phyloP scores from a whole-genome alignment of 2,329 filamentous ascomycete species.

The Xylariaceae sp. region DNA sequence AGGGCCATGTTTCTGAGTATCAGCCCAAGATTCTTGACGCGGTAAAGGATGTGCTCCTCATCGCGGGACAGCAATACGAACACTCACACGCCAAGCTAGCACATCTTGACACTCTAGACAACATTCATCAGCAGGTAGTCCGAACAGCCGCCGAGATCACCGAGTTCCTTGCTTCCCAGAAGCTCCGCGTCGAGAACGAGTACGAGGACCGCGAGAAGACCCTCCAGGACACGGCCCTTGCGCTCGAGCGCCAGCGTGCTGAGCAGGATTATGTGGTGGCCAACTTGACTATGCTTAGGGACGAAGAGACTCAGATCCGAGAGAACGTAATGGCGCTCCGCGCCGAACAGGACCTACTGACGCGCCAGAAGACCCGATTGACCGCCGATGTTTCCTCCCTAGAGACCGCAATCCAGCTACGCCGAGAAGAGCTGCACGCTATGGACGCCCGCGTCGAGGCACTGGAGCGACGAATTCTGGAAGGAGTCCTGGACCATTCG shows the following conservation, averaged over 20 bases:
- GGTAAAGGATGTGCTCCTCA: constrained; percentile 75
- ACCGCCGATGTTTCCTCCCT: constrained; percentile 83
- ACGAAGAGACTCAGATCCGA: constrained; percentile 50
- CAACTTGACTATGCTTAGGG: constrained; percentile 46
- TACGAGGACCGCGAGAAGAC: constrained; percentile 74
- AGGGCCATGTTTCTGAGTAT: constrained; percentile 73
- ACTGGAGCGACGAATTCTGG: constrained; percentile 85
- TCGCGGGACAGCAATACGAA: constrained; percentile 83
- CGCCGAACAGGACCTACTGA: constrained; percentile 68
- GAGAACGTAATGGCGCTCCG: constrained; percentile 54
- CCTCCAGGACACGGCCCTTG: constrained; percentile 71
- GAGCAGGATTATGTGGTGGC: constrained; percentile 59
- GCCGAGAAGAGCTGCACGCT: constrained; percentile 81
- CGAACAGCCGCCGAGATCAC: constrained; percentile 79
- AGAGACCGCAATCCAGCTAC: constrained; percentile 81
- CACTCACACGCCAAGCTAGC: constrained; percentile 55
- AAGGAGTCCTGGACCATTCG: constrained; percentile 94
- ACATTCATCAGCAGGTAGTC: constrained; percentile 83
- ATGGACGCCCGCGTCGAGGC: constrained; percentile 88
- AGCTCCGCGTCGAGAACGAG: constrained; percentile 67
- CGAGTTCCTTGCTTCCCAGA: constrained; percentile 73
- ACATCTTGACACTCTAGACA: constrained; percentile 76
- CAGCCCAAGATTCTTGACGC: constrained; percentile 85
- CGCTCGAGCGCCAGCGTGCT: constrained; percentile 62
- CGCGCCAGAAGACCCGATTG: constrained; percentile 71